Evolutionary conservation across 305 asterid species (phyloP).

Genomic region (Plantago coronopus): DNA sequence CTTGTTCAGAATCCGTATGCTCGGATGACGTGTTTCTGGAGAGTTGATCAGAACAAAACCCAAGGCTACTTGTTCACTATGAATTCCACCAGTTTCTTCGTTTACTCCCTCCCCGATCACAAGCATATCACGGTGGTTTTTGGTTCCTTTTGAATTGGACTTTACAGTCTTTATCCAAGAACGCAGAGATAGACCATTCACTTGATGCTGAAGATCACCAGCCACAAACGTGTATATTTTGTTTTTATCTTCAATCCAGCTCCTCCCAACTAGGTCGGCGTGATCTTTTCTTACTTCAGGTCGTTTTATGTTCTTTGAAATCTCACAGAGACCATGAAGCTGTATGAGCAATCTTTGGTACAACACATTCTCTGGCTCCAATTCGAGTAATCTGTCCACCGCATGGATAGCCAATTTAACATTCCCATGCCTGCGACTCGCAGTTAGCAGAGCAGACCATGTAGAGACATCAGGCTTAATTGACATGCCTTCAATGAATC

Average conservation of each 20-base stretch:
- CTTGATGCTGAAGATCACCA: slow-evolving; percentile 32
- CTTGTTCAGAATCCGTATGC: slow-evolving; percentile 60
- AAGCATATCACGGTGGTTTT: slow-evolving; percentile 27
- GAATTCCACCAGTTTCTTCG: slow-evolving; percentile 43
- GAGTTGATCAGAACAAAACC: slow-evolving; percentile 48
- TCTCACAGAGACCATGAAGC: slow-evolving; percentile 42
- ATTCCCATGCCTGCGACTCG: slow-evolving; percentile 55
- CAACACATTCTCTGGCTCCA: slow-evolving; percentile 53
- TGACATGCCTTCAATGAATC: slow-evolving; percentile 43
- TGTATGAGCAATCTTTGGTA: slow-evolving; percentile 38
- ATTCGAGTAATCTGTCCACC: slow-evolving; percentile 55
- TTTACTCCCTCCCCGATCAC: slow-evolving; percentile 55
- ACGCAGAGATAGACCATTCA: slow-evolving; percentile 30
- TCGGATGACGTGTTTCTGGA: slow-evolving; percentile 27
- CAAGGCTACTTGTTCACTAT: slow-evolving; percentile 68
- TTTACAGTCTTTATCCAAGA: slow-evolving; percentile 46
- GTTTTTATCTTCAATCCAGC: slow-evolving; percentile 62
- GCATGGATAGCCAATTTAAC: slow-evolving; percentile 59
- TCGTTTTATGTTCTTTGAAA: slow-evolving; percentile 35
- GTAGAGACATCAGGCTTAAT: slow-evolving; percentile 47
- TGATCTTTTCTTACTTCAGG: slow-evolving; percentile 32
- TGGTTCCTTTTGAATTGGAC: slow-evolving; percentile 28
- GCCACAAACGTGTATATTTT: slow-evolving; percentile 41
- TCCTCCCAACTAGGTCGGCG: slow-evolving; percentile 35
- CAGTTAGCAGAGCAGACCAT: slow-evolving; percentile 63